phyloP scores from a whole-genome alignment of 2,329 filamentous ascomycete species.

The Cryoendolithus antarcticus region DNA sequence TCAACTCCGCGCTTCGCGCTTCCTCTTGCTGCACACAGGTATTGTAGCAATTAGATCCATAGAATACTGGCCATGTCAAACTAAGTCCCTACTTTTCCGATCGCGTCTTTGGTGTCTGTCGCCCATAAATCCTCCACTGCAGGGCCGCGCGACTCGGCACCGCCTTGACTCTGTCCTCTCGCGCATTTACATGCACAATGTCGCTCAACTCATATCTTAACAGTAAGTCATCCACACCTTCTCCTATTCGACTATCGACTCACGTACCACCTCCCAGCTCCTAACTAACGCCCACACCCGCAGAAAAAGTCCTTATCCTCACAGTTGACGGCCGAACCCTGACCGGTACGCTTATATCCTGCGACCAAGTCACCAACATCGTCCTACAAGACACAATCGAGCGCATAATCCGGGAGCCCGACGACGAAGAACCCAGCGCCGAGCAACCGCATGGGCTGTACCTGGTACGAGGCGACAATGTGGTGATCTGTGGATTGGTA shows the following conservation, averaged over 20 bases:
- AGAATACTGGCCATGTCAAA: too few relatives aligned
- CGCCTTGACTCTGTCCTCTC: too few relatives aligned
- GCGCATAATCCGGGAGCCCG: constrained; percentile 74
- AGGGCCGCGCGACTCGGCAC: too few relatives aligned
- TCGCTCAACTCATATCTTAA: constrained; percentile 32
- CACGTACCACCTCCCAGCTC: too few relatives aligned
- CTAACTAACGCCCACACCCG: too few relatives aligned
- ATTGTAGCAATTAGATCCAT: too few relatives aligned
- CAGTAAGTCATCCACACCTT: constrained; percentile 24
- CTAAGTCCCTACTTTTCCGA: too few relatives aligned
- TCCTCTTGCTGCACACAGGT: too few relatives aligned
- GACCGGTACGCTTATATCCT: constrained; percentile 65
- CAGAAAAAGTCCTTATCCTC: constrained; percentile 84
- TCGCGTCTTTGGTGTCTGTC: too few relatives aligned
- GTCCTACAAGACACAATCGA: constrained; percentile 76
- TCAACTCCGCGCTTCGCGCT: too few relatives aligned
- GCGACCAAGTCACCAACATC: constrained; percentile 86
- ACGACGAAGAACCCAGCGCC: constrained; percentile 69
- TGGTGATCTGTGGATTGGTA: constrained; percentile 77
- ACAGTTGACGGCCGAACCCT: constrained; percentile 81
- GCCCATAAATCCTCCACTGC: too few relatives aligned
- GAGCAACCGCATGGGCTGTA: constrained; percentile 80
- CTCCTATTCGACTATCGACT: background rate
- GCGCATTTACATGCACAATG: constrained; percentile 15
- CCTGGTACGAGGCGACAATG: constrained; percentile 86